A percentile compares a stretch with the other conserved stretches of the same genome.
These are phyloP conservation scores for Scopulariopsis brevicaulis DNA, from an alignment of 2,329 filamentous ascomycete species.

Conservation along the genomic window DNA sequence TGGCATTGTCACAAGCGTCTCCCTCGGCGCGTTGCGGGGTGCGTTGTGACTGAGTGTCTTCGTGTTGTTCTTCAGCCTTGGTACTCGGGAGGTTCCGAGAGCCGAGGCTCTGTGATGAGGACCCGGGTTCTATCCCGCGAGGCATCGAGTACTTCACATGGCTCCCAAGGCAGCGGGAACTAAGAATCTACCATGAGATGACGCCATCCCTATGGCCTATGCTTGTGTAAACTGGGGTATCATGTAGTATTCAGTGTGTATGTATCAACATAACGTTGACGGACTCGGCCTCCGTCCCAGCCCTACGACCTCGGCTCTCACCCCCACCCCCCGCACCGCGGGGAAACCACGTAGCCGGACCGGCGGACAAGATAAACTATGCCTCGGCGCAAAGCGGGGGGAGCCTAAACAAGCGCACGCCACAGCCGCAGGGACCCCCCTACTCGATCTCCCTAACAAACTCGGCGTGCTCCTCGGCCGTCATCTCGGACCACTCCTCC, in stretches of 20 bases:
- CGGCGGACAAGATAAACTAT: neutral
- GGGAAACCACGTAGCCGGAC: neutral
- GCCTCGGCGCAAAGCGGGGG: neutral
- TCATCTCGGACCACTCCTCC: conserved; percentile 3
- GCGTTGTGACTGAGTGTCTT: too few relatives aligned
- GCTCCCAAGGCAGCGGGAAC: neutral
- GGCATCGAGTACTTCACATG: neutral
- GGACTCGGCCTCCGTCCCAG: neutral
- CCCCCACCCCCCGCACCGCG: neutral
- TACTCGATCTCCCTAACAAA: conserved; percentile 1
- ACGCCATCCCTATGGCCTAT: neutral
- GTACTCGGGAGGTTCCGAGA: neutral
- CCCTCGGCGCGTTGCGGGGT: too few relatives aligned
- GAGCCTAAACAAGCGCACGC: neutral
- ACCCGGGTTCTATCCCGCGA: neutral
- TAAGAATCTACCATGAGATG: neutral
- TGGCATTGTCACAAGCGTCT: too few relatives aligned
- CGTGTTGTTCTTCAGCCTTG: too few relatives aligned
- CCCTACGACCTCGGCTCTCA: neutral
- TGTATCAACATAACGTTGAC: neutral
- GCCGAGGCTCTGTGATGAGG: neutral
- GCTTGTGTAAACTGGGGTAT: neutral
- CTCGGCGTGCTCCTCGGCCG: conserved; percentile 1
- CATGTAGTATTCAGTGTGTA: neutral
- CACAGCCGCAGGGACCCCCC: neutral